Conservation (phyloP, 2,329 filamentous ascomycete genomes). For the Coleophoma crateriformis region DNA sequence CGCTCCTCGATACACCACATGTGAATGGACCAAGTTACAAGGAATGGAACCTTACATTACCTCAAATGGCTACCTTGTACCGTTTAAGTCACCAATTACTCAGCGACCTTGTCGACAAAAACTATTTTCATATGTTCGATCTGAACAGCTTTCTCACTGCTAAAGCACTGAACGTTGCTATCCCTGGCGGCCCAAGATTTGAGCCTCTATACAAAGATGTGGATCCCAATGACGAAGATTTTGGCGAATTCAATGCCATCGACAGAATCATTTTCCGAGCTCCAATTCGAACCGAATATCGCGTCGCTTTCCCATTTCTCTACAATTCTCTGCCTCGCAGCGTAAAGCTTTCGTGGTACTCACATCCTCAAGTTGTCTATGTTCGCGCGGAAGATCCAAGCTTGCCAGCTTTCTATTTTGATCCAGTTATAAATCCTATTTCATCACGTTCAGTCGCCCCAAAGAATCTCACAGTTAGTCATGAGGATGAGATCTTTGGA, state of each 20-base stretch:
- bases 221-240: constrained; percentile 97
- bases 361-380: constrained; percentile 88
- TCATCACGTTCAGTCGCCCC: constrained; percentile 90
- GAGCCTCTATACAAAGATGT: constrained; percentile 98
- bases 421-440: constrained; percentile 95
- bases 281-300: constrained; percentile 90
- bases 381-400: constrained; percentile 81
- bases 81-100: constrained; percentile 86
- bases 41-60: constrained; percentile 85
- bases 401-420: constrained; percentile 94
- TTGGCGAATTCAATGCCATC: constrained; percentile 98
- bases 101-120: constrained; percentile 89
- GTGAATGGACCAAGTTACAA: constrained; percentile 98
- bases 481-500: constrained; percentile 93
- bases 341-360: constrained; percentile 90
- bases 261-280: constrained; percentile 98
- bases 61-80: constrained; percentile 94
- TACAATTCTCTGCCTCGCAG: constrained; percentile 96
- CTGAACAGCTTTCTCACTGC: constrained; percentile 91
- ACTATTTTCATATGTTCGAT: constrained; percentile 98
- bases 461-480: constrained; percentile 86
- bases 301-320: constrained; percentile 88
- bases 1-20: constrained; percentile 83
- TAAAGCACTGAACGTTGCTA: constrained; percentile 93
- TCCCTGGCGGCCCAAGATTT: constrained; percentile 94